Conservation (phyloP, 768 basidiomycete species). For the Royoungia palumana region DNA sequence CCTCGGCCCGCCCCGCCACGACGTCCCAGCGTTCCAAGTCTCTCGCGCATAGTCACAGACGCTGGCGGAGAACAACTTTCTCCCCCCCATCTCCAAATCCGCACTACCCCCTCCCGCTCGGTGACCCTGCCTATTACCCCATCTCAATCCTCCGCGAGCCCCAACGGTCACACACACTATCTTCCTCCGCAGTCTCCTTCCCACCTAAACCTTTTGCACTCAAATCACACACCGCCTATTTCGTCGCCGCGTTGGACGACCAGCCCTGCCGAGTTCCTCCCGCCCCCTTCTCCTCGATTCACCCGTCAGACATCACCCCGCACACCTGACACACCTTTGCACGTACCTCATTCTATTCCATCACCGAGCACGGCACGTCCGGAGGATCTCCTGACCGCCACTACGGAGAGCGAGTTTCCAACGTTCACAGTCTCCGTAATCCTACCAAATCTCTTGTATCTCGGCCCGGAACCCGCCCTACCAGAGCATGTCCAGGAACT, state of each 20-base stretch:
- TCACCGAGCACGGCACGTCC: constrained; percentile 67
- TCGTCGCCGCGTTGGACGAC: constrained; percentile 43
- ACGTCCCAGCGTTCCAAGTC: constrained; percentile 60
- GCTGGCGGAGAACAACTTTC: constrained; percentile 43
- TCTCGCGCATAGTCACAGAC: constrained; percentile 60
- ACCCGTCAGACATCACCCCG: constrained; percentile 33
- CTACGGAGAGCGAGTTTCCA: constrained; percentile 49
- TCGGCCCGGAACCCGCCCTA: constrained; percentile 82
- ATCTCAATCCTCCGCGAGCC: constrained; percentile 17
- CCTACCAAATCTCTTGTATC: constrained; percentile 83
- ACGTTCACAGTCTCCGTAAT: constrained; percentile 86
- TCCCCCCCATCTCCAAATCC: constrained; percentile 59
- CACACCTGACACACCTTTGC: constrained; percentile 39
- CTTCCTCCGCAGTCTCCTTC: constrained; percentile 50
- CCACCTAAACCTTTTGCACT: constrained; percentile 57
- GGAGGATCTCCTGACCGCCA: constrained; percentile 32
- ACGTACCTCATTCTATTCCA: constrained; percentile 26
- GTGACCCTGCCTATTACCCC: constrained; percentile 54
- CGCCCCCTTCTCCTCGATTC: constrained; percentile 24
- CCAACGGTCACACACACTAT: constrained; percentile 18
- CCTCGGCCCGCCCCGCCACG: constrained; percentile 47
- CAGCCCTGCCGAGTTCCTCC: constrained; percentile 39
- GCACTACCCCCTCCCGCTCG: constrained; percentile 55
- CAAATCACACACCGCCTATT: constrained; percentile 54
- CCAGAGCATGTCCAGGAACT: constrained; percentile 76